A percentile compares a stretch with the other conserved stretches of the same genome.
phyloP scores from a whole-genome alignment of 2,329 filamentous ascomycete species.

The Trichoderma semiorbis region DNA sequence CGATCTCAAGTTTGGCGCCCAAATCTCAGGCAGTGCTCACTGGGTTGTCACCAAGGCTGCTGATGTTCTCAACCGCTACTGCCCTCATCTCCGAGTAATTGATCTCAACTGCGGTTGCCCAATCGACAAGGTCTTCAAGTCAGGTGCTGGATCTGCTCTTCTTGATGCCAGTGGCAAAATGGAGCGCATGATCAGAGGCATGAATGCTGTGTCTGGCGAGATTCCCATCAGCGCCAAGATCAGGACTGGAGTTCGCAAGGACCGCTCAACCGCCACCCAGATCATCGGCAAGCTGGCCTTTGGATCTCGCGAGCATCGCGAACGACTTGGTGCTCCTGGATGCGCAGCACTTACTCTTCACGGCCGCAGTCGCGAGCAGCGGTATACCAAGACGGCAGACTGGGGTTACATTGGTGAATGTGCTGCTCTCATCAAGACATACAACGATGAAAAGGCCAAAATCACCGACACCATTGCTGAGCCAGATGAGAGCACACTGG shows the following conservation, averaged over 20 bases:
- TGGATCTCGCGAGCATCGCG: slow-evolving; percentile 68
- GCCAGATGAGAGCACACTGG: slow-evolving; percentile 69
- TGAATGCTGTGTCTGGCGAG: slow-evolving; percentile 89
- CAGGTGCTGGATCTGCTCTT: slow-evolving; percentile 84
- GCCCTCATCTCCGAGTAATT: slow-evolving; percentile 82
- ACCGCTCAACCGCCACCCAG: slow-evolving; percentile 73
- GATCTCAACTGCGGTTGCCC: slow-evolving; percentile 97
- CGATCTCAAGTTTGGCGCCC: slow-evolving; percentile 85
- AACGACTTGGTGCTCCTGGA: slow-evolving; percentile 70
- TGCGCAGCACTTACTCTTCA: slow-evolving; percentile 95
- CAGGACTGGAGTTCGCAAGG: slow-evolving; percentile 81
- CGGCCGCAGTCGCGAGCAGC: slow-evolving; percentile 87
- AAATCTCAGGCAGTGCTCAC: slow-evolving; percentile 89
- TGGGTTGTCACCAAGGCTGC: slow-evolving; percentile 88
- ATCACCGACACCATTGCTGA: slow-evolving; percentile 74
- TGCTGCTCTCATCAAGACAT: slow-evolving; percentile 74
- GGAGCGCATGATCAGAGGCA: slow-evolving; percentile 91
- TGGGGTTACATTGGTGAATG: slow-evolving; percentile 94
- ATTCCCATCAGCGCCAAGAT: slow-evolving; percentile 95
- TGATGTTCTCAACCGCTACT: slow-evolving; percentile 70
- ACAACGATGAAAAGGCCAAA: slow-evolving; percentile 65
- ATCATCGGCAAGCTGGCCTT: slow-evolving; percentile 80
- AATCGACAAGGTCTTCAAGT: slow-evolving; percentile 87
- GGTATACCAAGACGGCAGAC: slow-evolving; percentile 88
- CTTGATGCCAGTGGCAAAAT: slow-evolving; percentile 86